Base-by-base conservation (phyloP, 192 early-diverging fungal genomes). In the Linnemannia elongata region DNA sequence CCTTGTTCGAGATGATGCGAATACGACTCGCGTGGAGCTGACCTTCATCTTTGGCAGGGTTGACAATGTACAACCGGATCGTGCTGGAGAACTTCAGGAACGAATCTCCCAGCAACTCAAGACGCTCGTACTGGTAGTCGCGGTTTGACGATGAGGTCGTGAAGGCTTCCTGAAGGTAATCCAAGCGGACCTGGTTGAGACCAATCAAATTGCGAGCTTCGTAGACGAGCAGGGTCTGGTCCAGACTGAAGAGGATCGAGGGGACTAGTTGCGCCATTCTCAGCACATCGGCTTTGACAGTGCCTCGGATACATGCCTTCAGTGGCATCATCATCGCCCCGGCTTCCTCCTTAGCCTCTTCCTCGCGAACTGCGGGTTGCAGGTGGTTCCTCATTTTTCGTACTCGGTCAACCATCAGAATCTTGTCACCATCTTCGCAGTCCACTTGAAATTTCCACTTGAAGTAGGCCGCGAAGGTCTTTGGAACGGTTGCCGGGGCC, bases 21-120 rank as follows among this genome's bases (percentile, higher is more conserved):
- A 92, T 92, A 72, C 98, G 94, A 12, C 90, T 91, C 30, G 80
- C 87, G n/a, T 95, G 95, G 22, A 99, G 88, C 72, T 94, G 91
- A 0, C 97, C 96, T 87, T 99, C 98, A 79, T 97, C 90, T 30
- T 90, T 92, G 27, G 90, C 87, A 0, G 97, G 97, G 72, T 94
- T 92, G 30, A 91, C 78, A 54, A 95, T 95, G 86, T 95, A 99
- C 44, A 97, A 88, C 77, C 94, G 93, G 36, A 96, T 89, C 0
- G 94, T 94, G 4, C 92, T 88, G 3, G 94, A 88, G 70, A 95
- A 91, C 82, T 99, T 99, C 33, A 99, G 90, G 52, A 97, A 95
- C 35, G 97, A 94, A 80, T 99, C 97, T 12, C 98, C 98, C 22
- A 98, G 89, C 8, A 95, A 94, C 89, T 99, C 97, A 0, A 97